These are phyloP conservation scores for Adansonia madagascariensis DNA, from an alignment of 441 rosid genomes.

Conservation along the genomic window DNA sequence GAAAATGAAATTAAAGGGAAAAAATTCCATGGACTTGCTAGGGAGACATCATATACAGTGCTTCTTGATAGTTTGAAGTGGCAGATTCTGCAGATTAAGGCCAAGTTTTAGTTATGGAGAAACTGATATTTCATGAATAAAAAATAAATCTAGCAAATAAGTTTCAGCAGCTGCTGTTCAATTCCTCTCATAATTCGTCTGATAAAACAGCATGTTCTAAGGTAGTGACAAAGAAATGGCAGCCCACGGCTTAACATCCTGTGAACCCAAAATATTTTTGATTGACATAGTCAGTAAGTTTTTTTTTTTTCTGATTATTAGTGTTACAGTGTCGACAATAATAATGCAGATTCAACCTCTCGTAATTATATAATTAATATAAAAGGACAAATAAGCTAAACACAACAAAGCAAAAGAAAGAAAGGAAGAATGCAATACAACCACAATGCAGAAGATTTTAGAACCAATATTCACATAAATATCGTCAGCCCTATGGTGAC, in stretches of 20 bases:
- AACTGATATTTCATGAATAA: background rate
- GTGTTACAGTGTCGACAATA: slow-evolving; percentile 6
- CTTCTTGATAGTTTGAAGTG: background rate
- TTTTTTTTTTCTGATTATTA: background rate
- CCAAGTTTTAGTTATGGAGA: background rate
- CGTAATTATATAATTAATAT: background rate
- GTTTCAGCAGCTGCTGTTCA: background rate
- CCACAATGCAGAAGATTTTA: background rate
- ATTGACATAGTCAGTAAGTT: background rate
- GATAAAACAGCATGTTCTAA: background rate
- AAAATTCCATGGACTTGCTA: background rate
- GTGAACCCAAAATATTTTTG: background rate
- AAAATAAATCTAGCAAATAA: background rate
- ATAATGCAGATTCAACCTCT: slow-evolving; percentile 4
- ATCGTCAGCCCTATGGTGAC: background rate
- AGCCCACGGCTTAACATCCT: background rate
- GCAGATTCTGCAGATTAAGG: background rate
- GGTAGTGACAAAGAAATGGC: background rate
- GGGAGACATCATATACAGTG: background rate
- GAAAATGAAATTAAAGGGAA: background rate
- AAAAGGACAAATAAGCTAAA: background rate
- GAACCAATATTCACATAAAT: background rate
- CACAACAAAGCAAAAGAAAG: background rate
- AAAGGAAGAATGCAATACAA: background rate
- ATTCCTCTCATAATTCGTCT: background rate